Evolutionary conservation across 306 rosid genomes (phyloP).

Genomic region (Prunus davidiana): DNA sequence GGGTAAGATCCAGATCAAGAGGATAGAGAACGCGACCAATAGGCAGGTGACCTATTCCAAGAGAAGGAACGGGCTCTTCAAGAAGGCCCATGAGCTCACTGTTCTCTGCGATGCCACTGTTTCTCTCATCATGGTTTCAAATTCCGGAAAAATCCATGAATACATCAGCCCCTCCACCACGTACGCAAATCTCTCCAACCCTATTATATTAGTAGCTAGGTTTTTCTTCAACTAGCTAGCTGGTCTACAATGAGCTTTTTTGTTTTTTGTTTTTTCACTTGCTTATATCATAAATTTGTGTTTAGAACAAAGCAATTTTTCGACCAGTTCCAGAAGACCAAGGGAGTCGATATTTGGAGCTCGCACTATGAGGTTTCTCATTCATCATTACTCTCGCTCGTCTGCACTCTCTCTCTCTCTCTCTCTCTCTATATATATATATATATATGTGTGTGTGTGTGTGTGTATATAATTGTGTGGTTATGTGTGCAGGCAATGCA

Average conservation of each 20-base stretch:
- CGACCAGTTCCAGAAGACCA: constrained; percentile 65
- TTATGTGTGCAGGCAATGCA: constrained; percentile 60
- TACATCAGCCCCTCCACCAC: constrained; percentile 61
- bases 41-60: constrained; percentile 87
- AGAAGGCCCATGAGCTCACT: constrained; percentile 84
- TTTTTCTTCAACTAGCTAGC: background rate
- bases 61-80: constrained; percentile 79
- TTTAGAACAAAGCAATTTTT: constrained; percentile 64
- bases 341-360: constrained; percentile 66
- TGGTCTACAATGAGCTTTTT: too few species aligned
- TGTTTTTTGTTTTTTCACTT: background rate
- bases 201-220: background rate
- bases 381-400: too few species aligned
- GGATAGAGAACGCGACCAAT: constrained; percentile 75
- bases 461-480: background rate
- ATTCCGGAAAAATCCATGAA: constrained; percentile 68
- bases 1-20: constrained; percentile 96
- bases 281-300: background rate
- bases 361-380: constrained; percentile 65
- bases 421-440: background rate
- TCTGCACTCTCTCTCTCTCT: too few species aligned
- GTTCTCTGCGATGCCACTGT: constrained; percentile 90
- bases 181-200: constrained; percentile 21
- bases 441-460: background rate
- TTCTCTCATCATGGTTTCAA: constrained; percentile 66